These are phyloP conservation scores for Candida multigemmis DNA, from an alignment of 805 yeast genomes.

Conservation along the genomic window DNA sequence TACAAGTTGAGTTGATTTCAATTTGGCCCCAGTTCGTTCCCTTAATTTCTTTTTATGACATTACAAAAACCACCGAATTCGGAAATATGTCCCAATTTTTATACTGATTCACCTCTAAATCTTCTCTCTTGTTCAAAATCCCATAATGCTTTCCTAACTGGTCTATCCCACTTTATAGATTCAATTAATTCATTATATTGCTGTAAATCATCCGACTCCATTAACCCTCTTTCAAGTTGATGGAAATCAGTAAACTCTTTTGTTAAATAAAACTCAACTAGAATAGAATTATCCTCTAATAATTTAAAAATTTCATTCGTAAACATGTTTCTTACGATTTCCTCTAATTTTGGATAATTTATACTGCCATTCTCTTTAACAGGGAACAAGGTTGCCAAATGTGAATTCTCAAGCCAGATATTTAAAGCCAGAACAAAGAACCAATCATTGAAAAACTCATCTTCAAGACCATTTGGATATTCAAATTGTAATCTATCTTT, in stretches of 20 bases:
- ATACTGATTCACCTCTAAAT: too few relatives aligned
- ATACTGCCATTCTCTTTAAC: constrained; percentile 5
- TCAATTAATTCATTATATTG: constrained; percentile 8
- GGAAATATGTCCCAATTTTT: too few relatives aligned
- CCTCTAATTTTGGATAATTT: constrained; percentile 5
- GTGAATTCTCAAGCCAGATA: constrained; percentile 9
- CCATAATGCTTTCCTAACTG: constrained; percentile 11
- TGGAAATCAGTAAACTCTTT: constrained; percentile 11
- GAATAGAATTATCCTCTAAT: constrained; percentile 9
- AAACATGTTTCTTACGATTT: constrained; percentile 5
- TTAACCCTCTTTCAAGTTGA: constrained; percentile 9
- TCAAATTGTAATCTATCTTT: constrained; percentile 10
- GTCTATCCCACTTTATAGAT: constrained; percentile 9
- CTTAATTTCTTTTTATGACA: too few relatives aligned
- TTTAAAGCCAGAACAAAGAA: constrained; percentile 8
- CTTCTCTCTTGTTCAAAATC: constrained; percentile 11
- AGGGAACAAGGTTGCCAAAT: constrained; percentile 4
- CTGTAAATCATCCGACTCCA: constrained; percentile 8
- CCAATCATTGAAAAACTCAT: constrained; percentile 8
- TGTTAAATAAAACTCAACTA: constrained; percentile 12
- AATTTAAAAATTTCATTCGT: constrained; percentile 8
- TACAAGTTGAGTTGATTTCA: too few relatives aligned
- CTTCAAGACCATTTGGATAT: constrained; percentile 9
- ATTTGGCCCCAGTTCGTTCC: too few relatives aligned
- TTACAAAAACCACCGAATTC: too few relatives aligned